Base-by-base conservation (phyloP, 805 yeast species). In the Wickerhamiella hasegawae region DNA sequence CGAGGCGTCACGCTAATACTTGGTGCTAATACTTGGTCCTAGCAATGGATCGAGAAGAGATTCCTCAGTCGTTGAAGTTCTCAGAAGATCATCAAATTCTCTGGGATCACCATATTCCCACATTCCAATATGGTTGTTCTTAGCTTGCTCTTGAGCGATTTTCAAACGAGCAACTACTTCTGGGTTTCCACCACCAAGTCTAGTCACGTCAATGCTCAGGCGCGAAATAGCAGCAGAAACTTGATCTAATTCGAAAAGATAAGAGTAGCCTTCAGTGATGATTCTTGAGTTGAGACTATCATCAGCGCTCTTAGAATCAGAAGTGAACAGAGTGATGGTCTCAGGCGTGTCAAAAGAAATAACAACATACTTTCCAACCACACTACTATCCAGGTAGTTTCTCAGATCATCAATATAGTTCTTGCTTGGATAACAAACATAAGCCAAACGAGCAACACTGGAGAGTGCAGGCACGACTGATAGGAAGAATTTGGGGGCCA, bases 51-150 rank as follows among this genome's bases (percentile, higher is more conserved):
- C n/a, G n/a, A n/a, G n/a, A n/a, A n/a, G n/a, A n/a, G n/a, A n/a
- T n/a, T n/a, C n/a, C n/a, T n/a, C n/a, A n/a, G n/a, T n/a, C n/a
- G n/a, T n/a, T n/a, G n/a, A n/a, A n/a, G n/a, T n/a, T n/a, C n/a
- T n/a, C n/a, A n/a, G n/a, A n/a, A n/a, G n/a, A n/a, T 42, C 45
- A n/a, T 71, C 77, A 37, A 71, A 76, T 36, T 63, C 71, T 26
- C 75, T 67, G 25, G 78, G 68, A 49, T 77, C 83, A 34, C 85
- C 85, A 45, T 69, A 73, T 54, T 73, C 72, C 85, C 85, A 77
- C 50, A 80, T 74, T 4, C 84, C 84, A 16, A 56, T 47, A 40
- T 71, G 73, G 22, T 47, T 53, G 14, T 53, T 35, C 49, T 64
- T 69, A 20, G 83, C 83, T 5, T 43, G 46, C 15, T 45, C 40